Conservation (phyloP, 129 eudicot species). For the Solidago caesia region DNA sequence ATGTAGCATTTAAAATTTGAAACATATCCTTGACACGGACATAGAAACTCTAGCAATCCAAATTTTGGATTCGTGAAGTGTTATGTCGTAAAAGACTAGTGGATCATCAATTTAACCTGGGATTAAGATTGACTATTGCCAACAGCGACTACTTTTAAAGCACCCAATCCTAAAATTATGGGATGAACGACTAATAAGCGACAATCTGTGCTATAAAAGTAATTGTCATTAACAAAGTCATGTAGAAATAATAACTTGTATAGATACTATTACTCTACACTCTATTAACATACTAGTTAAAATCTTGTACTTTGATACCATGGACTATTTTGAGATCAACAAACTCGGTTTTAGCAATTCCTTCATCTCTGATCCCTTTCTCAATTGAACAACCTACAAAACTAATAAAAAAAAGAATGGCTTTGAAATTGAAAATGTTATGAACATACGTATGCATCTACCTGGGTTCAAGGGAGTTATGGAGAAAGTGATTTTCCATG, state of each 20-base stretch:
- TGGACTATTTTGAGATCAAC: slow-evolving; percentile 6
- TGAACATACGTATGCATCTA: background rate
- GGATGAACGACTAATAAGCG: background rate
- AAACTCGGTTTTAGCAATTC: background rate
- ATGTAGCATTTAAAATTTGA: background rate
- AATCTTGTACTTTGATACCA: background rate
- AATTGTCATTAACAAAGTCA: slow-evolving; percentile 1
- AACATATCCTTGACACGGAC: background rate
- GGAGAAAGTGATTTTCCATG: background rate
- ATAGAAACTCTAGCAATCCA: no score
- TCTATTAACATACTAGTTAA: background rate
- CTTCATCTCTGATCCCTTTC: background rate
- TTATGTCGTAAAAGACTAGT: background rate
- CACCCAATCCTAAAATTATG: background rate
- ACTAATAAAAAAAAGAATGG: slow-evolving; percentile 8
- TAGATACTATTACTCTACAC: background rate
- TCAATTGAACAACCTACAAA: background rate
- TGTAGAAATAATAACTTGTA: background rate
- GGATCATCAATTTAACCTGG: background rate
- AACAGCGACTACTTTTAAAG: background rate
- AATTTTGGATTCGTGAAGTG: background rate
- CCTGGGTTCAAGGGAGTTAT: background rate
- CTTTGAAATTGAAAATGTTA: slow-evolving; percentile 5
- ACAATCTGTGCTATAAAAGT: background rate
- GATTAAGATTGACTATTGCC: background rate